These are phyloP conservation scores for Stachybotrys chlorohalonatus DNA, from an alignment of 2,329 filamentous ascomycete genomes.

Conservation along the genomic window DNA sequence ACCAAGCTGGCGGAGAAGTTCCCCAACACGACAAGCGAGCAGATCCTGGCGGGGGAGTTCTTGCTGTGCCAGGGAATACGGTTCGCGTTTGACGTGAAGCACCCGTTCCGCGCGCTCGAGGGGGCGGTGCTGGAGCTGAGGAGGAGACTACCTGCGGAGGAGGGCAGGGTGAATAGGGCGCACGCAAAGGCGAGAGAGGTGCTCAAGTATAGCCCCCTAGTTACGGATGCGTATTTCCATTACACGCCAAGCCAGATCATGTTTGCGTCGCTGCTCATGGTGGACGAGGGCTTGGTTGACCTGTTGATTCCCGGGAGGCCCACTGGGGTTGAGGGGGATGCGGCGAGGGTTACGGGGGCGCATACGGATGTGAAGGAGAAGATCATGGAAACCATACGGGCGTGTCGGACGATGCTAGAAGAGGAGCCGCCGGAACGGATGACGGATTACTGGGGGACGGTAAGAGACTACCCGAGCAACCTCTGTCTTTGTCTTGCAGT, in stretches of 20 bases:
- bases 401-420: slow-evolving; percentile 45
- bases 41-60: slow-evolving; percentile 86
- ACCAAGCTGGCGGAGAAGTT: slow-evolving; percentile 60
- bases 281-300: slow-evolving; percentile 56
- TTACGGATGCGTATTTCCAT: slow-evolving; percentile 96
- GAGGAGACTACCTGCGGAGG: slow-evolving; percentile 51
- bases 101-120: slow-evolving; percentile 82
- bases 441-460: slow-evolving; percentile 44
- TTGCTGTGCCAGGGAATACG: slow-evolving; percentile 84
- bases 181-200: slow-evolving; percentile 66
- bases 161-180: slow-evolving; percentile 45
- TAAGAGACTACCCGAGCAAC: slow-evolving; percentile 16
- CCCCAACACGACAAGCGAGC: slow-evolving; percentile 62
- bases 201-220: slow-evolving; percentile 68
- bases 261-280: slow-evolving; percentile 69
- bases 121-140: slow-evolving; percentile 78
- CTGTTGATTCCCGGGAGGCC: slow-evolving; percentile 28
- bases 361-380: slow-evolving; percentile 30
- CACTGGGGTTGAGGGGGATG: slow-evolving; percentile 15
- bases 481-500: neutral
- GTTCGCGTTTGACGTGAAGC: slow-evolving; percentile 87
- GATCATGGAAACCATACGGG: slow-evolving; percentile 37
- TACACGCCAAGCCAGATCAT: slow-evolving; percentile 93
- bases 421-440: slow-evolving; percentile 48
- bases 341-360: slow-evolving; percentile 11